phyloP scores from a whole-genome alignment of 768 basidiomycete genomes.

The Lactarius indigo region DNA sequence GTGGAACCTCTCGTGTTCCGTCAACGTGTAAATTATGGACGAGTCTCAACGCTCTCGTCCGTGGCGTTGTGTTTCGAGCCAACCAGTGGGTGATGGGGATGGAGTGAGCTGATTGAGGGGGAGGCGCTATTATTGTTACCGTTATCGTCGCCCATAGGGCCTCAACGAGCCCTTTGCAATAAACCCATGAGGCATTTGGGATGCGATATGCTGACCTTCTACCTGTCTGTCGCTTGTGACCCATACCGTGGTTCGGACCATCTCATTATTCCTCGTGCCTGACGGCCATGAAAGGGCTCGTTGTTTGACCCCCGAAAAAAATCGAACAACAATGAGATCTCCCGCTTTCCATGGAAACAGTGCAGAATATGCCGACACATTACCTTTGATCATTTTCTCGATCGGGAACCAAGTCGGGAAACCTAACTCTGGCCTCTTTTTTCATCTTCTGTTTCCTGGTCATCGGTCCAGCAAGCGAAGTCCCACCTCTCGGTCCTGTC shows the following conservation, averaged over 20 bases:
- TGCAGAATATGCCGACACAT: not conserved
- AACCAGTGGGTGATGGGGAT: constrained; percentile 10
- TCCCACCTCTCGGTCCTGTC: constrained; percentile 46
- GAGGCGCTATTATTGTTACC: constrained; percentile 12
- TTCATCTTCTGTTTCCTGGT: not conserved
- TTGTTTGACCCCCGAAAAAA: not conserved
- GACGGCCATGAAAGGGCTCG: not conserved
- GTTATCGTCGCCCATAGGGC: constrained; percentile 35
- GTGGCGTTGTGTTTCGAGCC: constrained; percentile 15
- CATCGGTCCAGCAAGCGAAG: constrained; percentile 16
- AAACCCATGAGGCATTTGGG: not conserved
- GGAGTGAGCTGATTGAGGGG: constrained; percentile 17
- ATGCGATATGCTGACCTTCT: not conserved
- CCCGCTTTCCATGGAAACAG: constrained; percentile 14
- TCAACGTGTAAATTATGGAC: constrained; percentile 47
- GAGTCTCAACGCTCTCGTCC: constrained; percentile 45
- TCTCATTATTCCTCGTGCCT: not conserved
- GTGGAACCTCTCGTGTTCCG: constrained; percentile 68
- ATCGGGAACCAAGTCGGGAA: constrained; percentile 9
- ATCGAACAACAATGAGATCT: not conserved
- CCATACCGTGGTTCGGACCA: constrained; percentile 1
- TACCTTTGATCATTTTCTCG: constrained; percentile 6
- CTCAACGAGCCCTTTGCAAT: constrained; percentile 50
- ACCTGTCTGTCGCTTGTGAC: constrained; percentile 3
- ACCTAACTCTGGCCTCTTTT: not conserved